Evolutionary conservation across 257 asterid genomes (phyloP).

Genomic region (Primulina tabacum): DNA sequence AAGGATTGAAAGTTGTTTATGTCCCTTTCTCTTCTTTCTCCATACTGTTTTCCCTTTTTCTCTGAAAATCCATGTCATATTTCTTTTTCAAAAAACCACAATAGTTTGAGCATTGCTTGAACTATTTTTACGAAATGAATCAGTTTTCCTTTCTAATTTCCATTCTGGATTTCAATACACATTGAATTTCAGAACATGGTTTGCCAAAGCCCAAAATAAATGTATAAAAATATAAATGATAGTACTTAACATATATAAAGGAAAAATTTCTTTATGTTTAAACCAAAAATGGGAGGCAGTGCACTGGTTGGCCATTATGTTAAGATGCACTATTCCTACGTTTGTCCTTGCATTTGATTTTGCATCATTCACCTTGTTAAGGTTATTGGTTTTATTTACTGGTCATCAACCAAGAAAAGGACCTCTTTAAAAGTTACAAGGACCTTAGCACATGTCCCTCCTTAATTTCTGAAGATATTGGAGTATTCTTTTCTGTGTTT

Average conservation of each 20-base stretch:
- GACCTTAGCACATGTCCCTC: background rate
- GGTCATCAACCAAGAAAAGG: background rate
- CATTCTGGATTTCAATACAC: background rate
- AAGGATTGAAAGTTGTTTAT: background rate
- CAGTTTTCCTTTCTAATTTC: background rate
- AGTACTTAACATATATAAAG: background rate
- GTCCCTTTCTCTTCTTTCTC: background rate
- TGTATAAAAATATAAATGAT: background rate
- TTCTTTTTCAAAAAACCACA: background rate
- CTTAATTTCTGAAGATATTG: background rate
- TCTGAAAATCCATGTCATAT: background rate
- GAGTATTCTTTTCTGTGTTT: background rate
- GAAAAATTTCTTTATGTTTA: background rate
- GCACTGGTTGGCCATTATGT: background rate
- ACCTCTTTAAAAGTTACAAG: background rate
- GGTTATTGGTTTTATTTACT: background rate
- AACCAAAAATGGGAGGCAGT: background rate
- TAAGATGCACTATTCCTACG: background rate
- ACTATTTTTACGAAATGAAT: background rate
- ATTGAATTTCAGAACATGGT: background rate
- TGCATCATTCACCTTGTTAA: background rate
- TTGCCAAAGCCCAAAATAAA: background rate
- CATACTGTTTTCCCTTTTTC: too few species aligned
- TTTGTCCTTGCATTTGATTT: background rate
- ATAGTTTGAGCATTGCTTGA: background rate